phyloP scores from a whole-genome alignment of 2,329 filamentous ascomycete genomes.

The Pleoardoris graminearum region DNA sequence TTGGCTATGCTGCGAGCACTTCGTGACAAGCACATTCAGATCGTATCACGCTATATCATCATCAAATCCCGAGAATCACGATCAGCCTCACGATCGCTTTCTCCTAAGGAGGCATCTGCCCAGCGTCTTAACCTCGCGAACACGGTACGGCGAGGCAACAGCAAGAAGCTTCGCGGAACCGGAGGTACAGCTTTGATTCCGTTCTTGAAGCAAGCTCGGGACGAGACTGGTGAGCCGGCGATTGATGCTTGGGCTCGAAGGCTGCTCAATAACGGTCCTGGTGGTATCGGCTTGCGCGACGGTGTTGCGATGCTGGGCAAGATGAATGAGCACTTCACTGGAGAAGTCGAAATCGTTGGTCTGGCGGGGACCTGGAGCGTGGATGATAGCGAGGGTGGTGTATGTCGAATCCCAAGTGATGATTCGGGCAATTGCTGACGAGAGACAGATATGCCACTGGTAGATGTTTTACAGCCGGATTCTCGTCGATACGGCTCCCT shows the following conservation, averaged over 20 bases:
- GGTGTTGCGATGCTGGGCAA: slow-evolving; percentile 55
- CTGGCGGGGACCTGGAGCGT: slow-evolving; percentile 87
- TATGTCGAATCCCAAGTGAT: slow-evolving; percentile 22
- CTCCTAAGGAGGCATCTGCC: slow-evolving; percentile 54
- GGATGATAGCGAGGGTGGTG: slow-evolving; percentile 73
- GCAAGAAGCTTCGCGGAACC: slow-evolving; percentile 76
- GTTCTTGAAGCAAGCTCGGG: slow-evolving; percentile 93
- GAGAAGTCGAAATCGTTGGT: slow-evolving; percentile 65
- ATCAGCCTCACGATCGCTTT: slow-evolving; percentile 64
- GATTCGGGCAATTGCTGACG: slow-evolving; percentile 5
- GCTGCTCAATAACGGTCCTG: slow-evolving; percentile 59
- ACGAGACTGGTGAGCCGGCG: slow-evolving; percentile 92
- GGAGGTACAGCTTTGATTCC: slow-evolving; percentile 93
- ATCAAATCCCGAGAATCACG: slow-evolving; percentile 78
- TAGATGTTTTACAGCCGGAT: slow-evolving; percentile 7
- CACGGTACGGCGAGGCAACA: slow-evolving; percentile 40
- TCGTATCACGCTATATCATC: slow-evolving; percentile 95
- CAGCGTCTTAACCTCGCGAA: slow-evolving; percentile 63
- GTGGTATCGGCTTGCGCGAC: slow-evolving; percentile 22
- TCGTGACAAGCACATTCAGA: slow-evolving; percentile 92
- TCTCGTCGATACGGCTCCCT: background rate
- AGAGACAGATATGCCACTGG: slow-evolving; percentile 33
- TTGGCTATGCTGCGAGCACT: slow-evolving; percentile 76
- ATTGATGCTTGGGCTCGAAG: slow-evolving; percentile 68
- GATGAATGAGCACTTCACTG: slow-evolving; percentile 57